A percentile compares a stretch with the other conserved stretches of the same genome.
These are phyloP conservation scores for Marchantia polymorpha DNA, from an alignment of 225 moss, liverwort and hornwort species.

Conservation along the genomic window DNA sequence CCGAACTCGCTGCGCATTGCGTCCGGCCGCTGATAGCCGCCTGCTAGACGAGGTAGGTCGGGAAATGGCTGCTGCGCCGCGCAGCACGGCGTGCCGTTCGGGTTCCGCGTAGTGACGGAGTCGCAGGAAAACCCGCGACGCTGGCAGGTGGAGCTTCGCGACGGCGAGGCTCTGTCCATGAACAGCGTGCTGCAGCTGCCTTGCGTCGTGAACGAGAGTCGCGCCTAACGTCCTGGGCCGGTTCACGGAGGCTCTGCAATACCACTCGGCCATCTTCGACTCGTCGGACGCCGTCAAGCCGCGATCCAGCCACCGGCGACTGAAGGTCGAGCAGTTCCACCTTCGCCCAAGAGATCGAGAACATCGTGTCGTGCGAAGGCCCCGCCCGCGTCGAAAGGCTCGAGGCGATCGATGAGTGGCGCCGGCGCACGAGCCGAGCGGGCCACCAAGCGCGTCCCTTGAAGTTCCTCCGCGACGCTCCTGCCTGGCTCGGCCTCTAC, in stretches of 20 bases:
- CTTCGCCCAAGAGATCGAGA: slow-evolving; percentile 42
- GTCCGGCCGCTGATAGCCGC: not conserved
- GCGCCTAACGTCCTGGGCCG: slow-evolving; percentile 33
- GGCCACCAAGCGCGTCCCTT: slow-evolving; percentile 34
- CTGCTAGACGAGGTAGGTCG: slow-evolving; percentile 25
- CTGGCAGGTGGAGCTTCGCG: slow-evolving; percentile 24
- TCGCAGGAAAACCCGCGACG: slow-evolving; percentile 23
- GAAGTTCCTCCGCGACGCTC: slow-evolving; percentile 25
- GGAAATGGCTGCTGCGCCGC: slow-evolving; percentile 22
- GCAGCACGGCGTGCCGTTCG: slow-evolving; percentile 16
- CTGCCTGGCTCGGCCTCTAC: slow-evolving; percentile 28
- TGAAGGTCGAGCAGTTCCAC: slow-evolving; percentile 40
- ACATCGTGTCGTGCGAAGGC: slow-evolving; percentile 44
- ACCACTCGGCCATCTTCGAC: slow-evolving; percentile 45
- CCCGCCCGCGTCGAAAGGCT: slow-evolving; percentile 37
- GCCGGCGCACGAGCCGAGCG: slow-evolving; percentile 37
- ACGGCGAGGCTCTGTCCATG: slow-evolving; percentile 41
- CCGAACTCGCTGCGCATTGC: slow-evolving; percentile 35
- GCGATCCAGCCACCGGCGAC: slow-evolving; percentile 20
- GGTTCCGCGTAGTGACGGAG: slow-evolving; percentile 25
- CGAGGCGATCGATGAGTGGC: slow-evolving; percentile 40
- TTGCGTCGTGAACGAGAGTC: slow-evolving; percentile 40
- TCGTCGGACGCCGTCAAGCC: slow-evolving; percentile 37
- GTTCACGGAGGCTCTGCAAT: slow-evolving; percentile 45
- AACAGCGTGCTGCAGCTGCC: slow-evolving; percentile 36